phyloP scores from a whole-genome alignment of 2,329 filamentous ascomycete species.

The Nannizziopsis barbatae region DNA sequence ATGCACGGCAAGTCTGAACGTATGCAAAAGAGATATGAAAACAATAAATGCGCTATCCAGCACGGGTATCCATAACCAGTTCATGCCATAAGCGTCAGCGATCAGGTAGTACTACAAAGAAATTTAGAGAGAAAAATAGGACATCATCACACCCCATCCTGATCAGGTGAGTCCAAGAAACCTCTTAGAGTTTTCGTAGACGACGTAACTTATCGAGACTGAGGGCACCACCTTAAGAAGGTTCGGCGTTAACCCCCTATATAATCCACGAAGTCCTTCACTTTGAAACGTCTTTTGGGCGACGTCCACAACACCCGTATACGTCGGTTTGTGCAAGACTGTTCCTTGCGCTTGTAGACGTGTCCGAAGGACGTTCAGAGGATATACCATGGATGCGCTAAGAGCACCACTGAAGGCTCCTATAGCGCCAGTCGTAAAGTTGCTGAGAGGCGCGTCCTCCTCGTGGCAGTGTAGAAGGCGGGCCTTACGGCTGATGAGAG shows the following conservation, averaged over 20 bases:
- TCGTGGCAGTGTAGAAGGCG: conserved; percentile 60
- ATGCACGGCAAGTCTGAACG: too few relatives aligned
- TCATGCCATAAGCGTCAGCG: too few relatives aligned
- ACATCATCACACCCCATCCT: background rate
- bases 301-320: conserved; percentile 84
- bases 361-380: conserved; percentile 84
- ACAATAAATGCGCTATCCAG: too few relatives aligned
- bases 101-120: background rate
- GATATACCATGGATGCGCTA: conserved; percentile 88
- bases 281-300: conserved; percentile 68
- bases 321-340: conserved; percentile 76
- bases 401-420: conserved; percentile 86
- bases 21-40: too few relatives aligned
- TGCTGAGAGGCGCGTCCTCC: conserved; percentile 69
- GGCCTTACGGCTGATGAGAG: conserved; percentile 59
- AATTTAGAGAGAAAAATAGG: background rate
- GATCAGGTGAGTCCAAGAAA: conserved; percentile 45
- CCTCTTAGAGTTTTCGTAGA: conserved; percentile 82
- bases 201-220: conserved; percentile 87
- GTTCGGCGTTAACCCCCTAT: conserved; percentile 91
- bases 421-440: conserved; percentile 75
- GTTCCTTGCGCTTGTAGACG: conserved; percentile 90
- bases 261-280: conserved; percentile 76
- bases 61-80: too few relatives aligned
- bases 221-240: conserved; percentile 91